Conservation (phyloP, 1,139 yeast genomes). For the Sugiyamaella sp. region DNA sequence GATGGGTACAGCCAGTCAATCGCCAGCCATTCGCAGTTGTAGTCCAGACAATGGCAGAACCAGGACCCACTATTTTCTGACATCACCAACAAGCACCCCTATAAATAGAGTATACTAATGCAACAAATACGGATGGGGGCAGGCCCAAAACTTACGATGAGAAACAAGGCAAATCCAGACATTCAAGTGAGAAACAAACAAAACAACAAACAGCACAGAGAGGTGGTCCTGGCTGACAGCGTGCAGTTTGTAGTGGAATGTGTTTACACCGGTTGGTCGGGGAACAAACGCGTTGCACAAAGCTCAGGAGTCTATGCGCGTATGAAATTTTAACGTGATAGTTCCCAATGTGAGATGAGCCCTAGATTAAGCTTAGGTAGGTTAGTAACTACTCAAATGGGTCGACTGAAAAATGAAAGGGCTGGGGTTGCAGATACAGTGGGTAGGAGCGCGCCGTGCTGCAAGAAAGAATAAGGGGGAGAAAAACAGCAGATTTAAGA, state of each 20-base stretch:
- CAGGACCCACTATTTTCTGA: too few relatives aligned
- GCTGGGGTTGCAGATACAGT: background rate
- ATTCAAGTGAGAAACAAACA: background rate
- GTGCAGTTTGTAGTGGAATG: background rate
- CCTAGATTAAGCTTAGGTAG: slow-evolving; percentile 3
- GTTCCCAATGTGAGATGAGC: background rate
- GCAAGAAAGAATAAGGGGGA: background rate
- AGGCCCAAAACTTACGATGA: background rate
- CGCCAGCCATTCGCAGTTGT: too few relatives aligned
- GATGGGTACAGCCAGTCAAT: too few relatives aligned
- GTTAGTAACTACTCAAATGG: slow-evolving; percentile 3
- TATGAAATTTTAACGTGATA: background rate
- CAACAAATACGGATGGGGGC: background rate
- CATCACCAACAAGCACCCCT: background rate
- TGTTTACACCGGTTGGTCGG: background rate
- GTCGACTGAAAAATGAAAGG: slow-evolving; percentile 2
- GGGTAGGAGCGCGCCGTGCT: background rate
- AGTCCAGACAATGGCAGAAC: too few relatives aligned
- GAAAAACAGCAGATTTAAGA: background rate
- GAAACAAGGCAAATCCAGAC: background rate
- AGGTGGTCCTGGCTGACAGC: background rate
- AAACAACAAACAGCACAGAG: background rate
- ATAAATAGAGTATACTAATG: background rate
- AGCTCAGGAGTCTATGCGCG: background rate
- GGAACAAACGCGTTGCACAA: background rate